These are phyloP conservation scores for Fusarium sp. DNA, from an alignment of 2,329 filamentous ascomycete genomes.

Conservation along the genomic window DNA sequence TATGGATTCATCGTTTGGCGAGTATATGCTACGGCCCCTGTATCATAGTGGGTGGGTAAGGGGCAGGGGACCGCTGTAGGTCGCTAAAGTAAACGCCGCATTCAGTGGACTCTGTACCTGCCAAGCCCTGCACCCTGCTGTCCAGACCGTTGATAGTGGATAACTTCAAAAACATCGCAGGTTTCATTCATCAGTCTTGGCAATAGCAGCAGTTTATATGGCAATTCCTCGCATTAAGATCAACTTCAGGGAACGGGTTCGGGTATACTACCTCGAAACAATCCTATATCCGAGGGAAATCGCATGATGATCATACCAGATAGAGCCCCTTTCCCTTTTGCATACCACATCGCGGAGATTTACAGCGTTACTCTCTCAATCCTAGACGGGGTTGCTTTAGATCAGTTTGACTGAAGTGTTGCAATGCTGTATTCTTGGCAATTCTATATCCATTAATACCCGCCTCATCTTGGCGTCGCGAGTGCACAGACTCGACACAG, in stretches of 20 bases:
- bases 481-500: slow-evolving; percentile 12
- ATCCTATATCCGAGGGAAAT: slow-evolving; percentile 17
- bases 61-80: slow-evolving; percentile 11
- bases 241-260: slow-evolving; percentile 6
- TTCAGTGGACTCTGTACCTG: neutral
- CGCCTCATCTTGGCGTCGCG: neutral
- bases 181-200: slow-evolving; percentile 28
- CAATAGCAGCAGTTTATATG: slow-evolving; percentile 6
- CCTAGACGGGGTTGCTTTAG: no score
- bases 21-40: slow-evolving; percentile 38
- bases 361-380: neutral
- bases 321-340: neutral
- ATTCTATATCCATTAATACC: neutral
- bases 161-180: slow-evolving; percentile 34
- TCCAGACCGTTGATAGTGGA: slow-evolving; percentile 16
- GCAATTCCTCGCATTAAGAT: slow-evolving; percentile 2
- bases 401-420: neutral
- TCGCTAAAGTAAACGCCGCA: slow-evolving; percentile 1
- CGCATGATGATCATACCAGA: slow-evolving; percentile 10
- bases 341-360: neutral
- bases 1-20: neutral
- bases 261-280: slow-evolving; percentile 17
- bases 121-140: neutral
- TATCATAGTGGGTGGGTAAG: slow-evolving; percentile 41
- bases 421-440: neutral